Base-by-base conservation (phyloP, 768 basidiomycete genomes). In the Boletus reticuloceps region DNA sequence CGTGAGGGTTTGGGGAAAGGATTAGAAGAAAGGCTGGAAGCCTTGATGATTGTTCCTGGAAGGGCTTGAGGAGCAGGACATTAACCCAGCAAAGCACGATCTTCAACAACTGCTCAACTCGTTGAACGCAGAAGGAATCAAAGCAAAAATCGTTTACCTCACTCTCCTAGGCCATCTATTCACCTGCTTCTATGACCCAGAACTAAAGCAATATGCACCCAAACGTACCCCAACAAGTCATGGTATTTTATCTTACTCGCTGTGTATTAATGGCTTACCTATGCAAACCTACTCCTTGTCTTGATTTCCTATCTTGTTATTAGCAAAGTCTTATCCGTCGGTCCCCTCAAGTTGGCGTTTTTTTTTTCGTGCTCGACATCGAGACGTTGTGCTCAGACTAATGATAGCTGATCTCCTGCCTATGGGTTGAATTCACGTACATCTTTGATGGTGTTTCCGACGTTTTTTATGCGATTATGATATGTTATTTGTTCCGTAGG, bases 1-100 rank as follows among this genome's bases (percentile, higher is more conserved):
- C 74, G 91, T 2, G 89, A 91, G 61, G 92, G 92, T 0, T 68
- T 95, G 25, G 92, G 93, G 0, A 81, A 74, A 55, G 92, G 93
- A 0, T 69, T 95, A 47, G 93, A 90, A 70, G 92, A 94, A 74
- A 74, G 92, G 53, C 68, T 95, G 50, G 92, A 94, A 63, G 78
- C 75, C 31, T 65, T 83, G 59, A 77, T 78, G 74, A 63, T 64
- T 20, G 49, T 66, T 34, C 68, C 68, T 27, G 64, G 62, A 6
- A 61, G 31, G 20, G 70, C 54, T 22, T 73, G 55, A 70, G 29
- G 44, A 37, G 1, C 42, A 16, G 43, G 49, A 34, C 39, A n/a
- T 14, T 36, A 5, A 32, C 20, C 4, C 17, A 13, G 29, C 34
- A 41, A 42, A 40, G 44, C 36, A 32, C 38, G 17, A 47, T 29